These are phyloP conservation scores for Evernia prunastri DNA, from an alignment of 495 filamentous ascomycete species.

Conservation along the genomic window DNA sequence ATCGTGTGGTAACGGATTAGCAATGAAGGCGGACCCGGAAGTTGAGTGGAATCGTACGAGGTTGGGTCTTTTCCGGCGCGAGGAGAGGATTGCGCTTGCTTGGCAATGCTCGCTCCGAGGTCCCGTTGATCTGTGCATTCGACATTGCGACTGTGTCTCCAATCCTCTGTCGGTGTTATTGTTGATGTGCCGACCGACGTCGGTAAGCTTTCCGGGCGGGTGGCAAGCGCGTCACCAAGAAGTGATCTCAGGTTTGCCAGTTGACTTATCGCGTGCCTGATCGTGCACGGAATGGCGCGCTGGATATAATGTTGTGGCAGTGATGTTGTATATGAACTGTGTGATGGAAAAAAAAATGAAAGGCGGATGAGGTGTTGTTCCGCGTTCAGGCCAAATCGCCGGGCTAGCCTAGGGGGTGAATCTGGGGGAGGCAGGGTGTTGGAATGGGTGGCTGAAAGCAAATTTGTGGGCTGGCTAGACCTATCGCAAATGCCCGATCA, in stretches of 20 bases:
- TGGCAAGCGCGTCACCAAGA: slow-evolving; percentile 18
- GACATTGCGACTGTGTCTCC: slow-evolving; percentile 26
- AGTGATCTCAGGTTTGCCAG: not conserved
- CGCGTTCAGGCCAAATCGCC: slow-evolving; percentile 8
- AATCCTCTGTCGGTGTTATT: not conserved
- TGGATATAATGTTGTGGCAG: slow-evolving; percentile 10
- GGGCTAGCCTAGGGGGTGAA: slow-evolving; percentile 3
- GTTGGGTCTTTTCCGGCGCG: slow-evolving; percentile 60
- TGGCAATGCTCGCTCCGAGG: slow-evolving; percentile 55
- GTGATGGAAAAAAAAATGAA: slow-evolving; percentile 15
- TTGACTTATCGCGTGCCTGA: slow-evolving; percentile 3
- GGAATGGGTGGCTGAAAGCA: slow-evolving; percentile 12
- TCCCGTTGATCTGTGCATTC: slow-evolving; percentile 44
- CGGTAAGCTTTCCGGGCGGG: slow-evolving; percentile 14
- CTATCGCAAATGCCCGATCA: not conserved
- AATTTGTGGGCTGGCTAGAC: slow-evolving; percentile 1
- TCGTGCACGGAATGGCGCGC: slow-evolving; percentile 8
- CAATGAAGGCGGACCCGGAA: slow-evolving; percentile 24
- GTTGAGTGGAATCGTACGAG: slow-evolving; percentile 39
- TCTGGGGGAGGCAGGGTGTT: slow-evolving; percentile 5
- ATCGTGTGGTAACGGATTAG: slow-evolving; percentile 9
- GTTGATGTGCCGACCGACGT: slow-evolving; percentile 14
- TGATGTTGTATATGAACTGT: slow-evolving; percentile 5
- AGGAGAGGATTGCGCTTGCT: slow-evolving; percentile 70
- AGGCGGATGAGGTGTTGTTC: slow-evolving; percentile 4